A percentile compares a stretch with the other conserved stretches of the same genome.
These are phyloP conservation scores for Sphaerosporella brunnea DNA, from an alignment of 495 filamentous ascomycete species.

Conservation along the genomic window DNA sequence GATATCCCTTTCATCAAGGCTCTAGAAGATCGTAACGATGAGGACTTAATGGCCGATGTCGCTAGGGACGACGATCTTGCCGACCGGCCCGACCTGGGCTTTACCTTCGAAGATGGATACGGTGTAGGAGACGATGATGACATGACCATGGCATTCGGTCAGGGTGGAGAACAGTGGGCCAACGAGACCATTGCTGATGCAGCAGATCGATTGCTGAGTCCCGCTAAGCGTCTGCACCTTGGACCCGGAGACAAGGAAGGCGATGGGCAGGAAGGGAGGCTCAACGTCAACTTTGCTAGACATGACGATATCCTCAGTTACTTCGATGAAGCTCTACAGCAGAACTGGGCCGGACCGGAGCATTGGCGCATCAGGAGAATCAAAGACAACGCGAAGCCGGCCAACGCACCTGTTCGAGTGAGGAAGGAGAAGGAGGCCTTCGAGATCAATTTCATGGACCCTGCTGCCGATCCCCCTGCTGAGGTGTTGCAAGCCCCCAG, in stretches of 20 bases:
- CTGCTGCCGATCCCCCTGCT: slow-evolving; percentile 51
- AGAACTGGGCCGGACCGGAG: slow-evolving; percentile 98
- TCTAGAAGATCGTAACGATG: slow-evolving; percentile 54
- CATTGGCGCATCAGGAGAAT: slow-evolving; percentile 95
- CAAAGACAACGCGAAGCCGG: slow-evolving; percentile 42
- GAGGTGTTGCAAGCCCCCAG: slow-evolving; percentile 68
- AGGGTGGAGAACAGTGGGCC: slow-evolving; percentile 56
- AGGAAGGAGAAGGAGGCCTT: slow-evolving; percentile 94
- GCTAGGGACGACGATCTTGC: slow-evolving; percentile 33
- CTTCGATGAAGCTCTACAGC: slow-evolving; percentile 84
- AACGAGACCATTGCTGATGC: slow-evolving; percentile 40
- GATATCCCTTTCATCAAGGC: slow-evolving; percentile 87
- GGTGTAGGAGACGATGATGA: slow-evolving; percentile 26
- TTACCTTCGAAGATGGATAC: slow-evolving; percentile 52
- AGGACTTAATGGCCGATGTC: too few relatives aligned
- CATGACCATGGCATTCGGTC: slow-evolving; percentile 43
- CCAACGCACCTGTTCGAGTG: slow-evolving; percentile 11
- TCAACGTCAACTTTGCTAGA: slow-evolving; percentile 41
- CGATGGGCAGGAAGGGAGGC: slow-evolving; percentile 40
- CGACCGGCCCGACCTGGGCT: slow-evolving; percentile 26
- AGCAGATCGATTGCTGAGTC: slow-evolving; percentile 27
- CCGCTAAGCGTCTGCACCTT: slow-evolving; percentile 19
- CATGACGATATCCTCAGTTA: slow-evolving; percentile 91
- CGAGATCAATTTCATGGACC: slow-evolving; percentile 71
- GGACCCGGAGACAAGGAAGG: slow-evolving; percentile 28